These are phyloP conservation scores for Neurospora pannonica DNA, from an alignment of 495 filamentous ascomycete species.

Conservation along the genomic window DNA sequence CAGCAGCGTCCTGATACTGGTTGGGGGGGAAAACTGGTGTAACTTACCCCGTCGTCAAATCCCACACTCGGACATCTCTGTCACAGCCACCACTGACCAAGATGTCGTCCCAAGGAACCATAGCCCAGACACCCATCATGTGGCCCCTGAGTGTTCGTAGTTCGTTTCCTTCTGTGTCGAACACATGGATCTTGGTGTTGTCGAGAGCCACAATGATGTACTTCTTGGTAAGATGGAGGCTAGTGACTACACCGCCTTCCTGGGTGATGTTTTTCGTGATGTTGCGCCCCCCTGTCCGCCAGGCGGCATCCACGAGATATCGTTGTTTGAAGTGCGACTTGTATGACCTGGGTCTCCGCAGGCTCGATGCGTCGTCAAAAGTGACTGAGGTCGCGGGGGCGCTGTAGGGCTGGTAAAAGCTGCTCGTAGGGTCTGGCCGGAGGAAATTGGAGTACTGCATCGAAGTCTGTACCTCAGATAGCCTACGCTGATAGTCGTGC, in stretches of 20 bases:
- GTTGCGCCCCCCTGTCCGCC: slow-evolving; percentile 78
- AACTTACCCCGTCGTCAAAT: slow-evolving; percentile 85
- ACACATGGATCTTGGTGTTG: slow-evolving; percentile 97
- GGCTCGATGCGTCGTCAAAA: slow-evolving; percentile 26
- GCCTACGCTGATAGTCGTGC: slow-evolving; percentile 66
- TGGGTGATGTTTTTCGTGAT: slow-evolving; percentile 79
- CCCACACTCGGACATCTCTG: slow-evolving; percentile 94
- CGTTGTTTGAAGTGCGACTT: slow-evolving; percentile 94
- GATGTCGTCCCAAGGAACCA: slow-evolving; percentile 96
- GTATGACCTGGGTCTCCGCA: slow-evolving; percentile 54
- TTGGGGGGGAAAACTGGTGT: background rate
- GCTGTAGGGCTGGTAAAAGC: background rate
- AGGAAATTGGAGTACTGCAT: slow-evolving; percentile 11
- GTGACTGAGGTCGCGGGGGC: slow-evolving; percentile 18
- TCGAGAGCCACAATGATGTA: slow-evolving; percentile 97
- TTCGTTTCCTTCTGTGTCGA: slow-evolving; percentile 80
- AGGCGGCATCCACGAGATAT: slow-evolving; percentile 94
- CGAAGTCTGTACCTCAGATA: slow-evolving; percentile 34
- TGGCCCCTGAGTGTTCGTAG: slow-evolving; percentile 88
- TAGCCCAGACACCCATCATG: slow-evolving; percentile 99
- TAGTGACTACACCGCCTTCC: slow-evolving; percentile 94
- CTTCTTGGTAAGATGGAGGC: slow-evolving; percentile 84
- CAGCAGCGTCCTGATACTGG: slow-evolving; percentile 9
- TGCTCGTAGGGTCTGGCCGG: slow-evolving; percentile 12
- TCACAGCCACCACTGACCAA: slow-evolving; percentile 96